A percentile compares a stretch with the other conserved stretches of the same genome.
Conservation (phyloP, 805 yeast genomes). For the Candida parachauliodes region DNA sequence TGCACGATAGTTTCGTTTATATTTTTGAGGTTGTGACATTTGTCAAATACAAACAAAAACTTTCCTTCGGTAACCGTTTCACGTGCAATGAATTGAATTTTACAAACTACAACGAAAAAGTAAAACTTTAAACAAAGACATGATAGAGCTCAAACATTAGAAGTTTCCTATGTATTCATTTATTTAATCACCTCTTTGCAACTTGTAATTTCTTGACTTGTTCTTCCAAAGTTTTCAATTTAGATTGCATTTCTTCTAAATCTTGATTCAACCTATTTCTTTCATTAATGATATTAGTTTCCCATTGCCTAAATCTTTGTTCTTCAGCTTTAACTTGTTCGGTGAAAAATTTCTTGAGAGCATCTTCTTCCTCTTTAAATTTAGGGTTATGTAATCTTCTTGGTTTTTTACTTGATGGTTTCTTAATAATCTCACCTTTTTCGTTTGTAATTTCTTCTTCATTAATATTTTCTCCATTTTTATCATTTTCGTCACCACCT, state of each 20-base stretch:
- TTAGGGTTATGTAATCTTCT: conserved; percentile 75
- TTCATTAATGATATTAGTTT: conserved; percentile 91
- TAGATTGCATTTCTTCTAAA: conserved; percentile 80
- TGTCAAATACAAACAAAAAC: neutral
- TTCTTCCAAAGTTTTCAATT: conserved; percentile 70
- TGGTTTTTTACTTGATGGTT: conserved; percentile 40
- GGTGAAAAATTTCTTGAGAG: conserved; percentile 88
- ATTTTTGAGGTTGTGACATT: conserved; percentile 21
- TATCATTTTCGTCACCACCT: conserved; percentile 37
- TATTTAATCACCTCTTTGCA: conserved; percentile 22
- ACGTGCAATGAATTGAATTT: too few relatives aligned
- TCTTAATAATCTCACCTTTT: conserved; percentile 29
- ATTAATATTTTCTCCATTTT: conserved; percentile 23
- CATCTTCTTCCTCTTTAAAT: conserved; percentile 94
- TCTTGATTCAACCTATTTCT: conserved; percentile 92
- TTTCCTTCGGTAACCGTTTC: conserved; percentile 3
- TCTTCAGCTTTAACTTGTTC: conserved; percentile 96
- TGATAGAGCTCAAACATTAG: conserved; percentile 1
- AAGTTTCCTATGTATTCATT: too few relatives aligned
- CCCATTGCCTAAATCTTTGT: conserved; percentile 98
- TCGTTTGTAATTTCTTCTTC: conserved; percentile 28
- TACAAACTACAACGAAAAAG: neutral
- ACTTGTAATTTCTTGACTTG: conserved; percentile 60
- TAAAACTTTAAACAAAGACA: neutral
- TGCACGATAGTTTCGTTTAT: conserved; percentile 72